Conservation (phyloP, 306 rosid genomes). For the Quercus bicolor region DNA sequence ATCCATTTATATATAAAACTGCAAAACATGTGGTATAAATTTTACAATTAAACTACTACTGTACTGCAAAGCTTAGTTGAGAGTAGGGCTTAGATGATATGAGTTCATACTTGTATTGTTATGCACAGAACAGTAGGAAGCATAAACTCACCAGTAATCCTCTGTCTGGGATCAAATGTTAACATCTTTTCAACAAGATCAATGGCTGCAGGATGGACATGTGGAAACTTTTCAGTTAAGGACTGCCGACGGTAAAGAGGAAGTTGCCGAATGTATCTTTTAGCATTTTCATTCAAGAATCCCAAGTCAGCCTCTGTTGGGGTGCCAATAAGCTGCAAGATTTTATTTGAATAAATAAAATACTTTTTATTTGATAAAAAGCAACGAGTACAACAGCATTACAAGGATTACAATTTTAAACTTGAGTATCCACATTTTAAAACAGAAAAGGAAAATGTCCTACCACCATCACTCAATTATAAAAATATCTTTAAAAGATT, state of each 20-base stretch:
- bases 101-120: neutral
- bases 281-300: constrained; percentile 92
- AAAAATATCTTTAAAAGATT: too few species aligned
- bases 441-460: too few species aligned
- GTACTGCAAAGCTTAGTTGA: neutral
- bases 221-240: constrained; percentile 86
- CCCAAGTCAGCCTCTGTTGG: constrained; percentile 93
- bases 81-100: neutral
- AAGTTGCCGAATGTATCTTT: constrained; percentile 85
- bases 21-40: neutral
- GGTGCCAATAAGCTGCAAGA: constrained; percentile 93
- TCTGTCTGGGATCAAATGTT: constrained; percentile 82
- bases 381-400: too few species aligned
- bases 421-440: too few species aligned
- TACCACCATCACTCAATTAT: too few species aligned
- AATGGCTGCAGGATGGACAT: constrained; percentile 89
- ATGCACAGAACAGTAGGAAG: constrained; percentile 17
- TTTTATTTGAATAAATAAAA: neutral
- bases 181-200: constrained; percentile 97
- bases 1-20: neutral
- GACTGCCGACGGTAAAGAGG: constrained; percentile 76
- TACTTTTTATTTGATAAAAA: too few species aligned
- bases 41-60: constrained; percentile 10
- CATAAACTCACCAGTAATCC: constrained; percentile 78
- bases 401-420: too few species aligned